A percentile compares a stretch with the other conserved stretches of the same genome.
Evolutionary conservation across 2,329 filamentous ascomycete genomes (phyloP).

Genomic region (Hypoxylon sp.): DNA sequence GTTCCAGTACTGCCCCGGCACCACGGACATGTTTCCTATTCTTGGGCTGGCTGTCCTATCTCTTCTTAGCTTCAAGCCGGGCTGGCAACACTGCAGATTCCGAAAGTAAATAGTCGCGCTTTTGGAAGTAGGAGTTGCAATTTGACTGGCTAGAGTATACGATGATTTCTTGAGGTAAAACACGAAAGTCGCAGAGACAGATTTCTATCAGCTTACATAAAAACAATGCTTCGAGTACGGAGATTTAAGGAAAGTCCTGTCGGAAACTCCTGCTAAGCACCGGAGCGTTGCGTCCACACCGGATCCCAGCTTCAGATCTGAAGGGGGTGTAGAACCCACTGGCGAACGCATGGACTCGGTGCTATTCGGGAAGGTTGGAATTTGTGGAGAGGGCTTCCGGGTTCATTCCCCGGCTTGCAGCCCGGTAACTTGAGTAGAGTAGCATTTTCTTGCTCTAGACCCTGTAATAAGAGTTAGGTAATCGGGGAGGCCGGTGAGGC

Average conservation of each 20-base stretch:
- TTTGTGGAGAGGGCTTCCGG: background rate
- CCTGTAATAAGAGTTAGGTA: background rate
- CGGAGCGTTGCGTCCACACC: background rate
- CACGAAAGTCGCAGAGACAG: background rate
- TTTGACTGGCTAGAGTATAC: constrained; percentile 11
- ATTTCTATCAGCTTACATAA: constrained; percentile 13
- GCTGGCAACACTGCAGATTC: background rate
- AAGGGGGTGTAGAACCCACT: constrained; percentile 7
- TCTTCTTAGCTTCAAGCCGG: background rate
- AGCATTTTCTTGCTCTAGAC: constrained; percentile 3
- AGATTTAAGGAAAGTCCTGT: background rate
- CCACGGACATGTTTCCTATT: constrained; percentile 39
- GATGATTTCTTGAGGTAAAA: constrained; percentile 1
- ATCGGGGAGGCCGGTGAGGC: background rate
- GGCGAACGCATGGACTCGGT: background rate
- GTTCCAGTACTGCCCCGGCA: constrained; percentile 45
- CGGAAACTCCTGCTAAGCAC: background rate
- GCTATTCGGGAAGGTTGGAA: background rate
- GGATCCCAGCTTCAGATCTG: constrained; percentile 11
- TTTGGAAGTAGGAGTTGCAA: constrained; percentile 1
- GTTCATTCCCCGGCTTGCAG: background rate
- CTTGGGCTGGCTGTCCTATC: constrained; percentile 3
- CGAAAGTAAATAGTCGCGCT: background rate
- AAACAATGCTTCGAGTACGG: background rate
- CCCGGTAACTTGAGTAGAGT: constrained; percentile 1